These are phyloP conservation scores for Vachellia pachyceras DNA, from an alignment of 306 rosid species.

Conservation along the genomic window DNA sequence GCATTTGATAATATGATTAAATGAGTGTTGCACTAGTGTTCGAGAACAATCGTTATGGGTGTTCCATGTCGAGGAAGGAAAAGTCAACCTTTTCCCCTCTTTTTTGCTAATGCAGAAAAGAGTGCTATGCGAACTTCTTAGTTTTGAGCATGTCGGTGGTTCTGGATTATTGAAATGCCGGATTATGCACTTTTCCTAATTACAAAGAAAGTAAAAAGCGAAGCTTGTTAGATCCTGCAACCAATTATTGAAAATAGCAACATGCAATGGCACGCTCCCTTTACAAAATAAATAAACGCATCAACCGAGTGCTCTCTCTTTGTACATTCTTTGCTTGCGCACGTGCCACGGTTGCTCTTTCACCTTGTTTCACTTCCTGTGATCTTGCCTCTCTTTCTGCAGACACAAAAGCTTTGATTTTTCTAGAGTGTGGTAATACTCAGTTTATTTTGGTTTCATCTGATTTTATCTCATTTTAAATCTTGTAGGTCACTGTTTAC, in stretches of 20 bases:
- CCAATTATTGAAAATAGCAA: not conserved
- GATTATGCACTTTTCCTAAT: not conserved
- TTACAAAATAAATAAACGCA: not conserved
- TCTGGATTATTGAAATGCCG: not conserved
- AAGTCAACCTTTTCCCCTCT: not conserved
- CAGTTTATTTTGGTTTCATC: constrained; percentile 9
- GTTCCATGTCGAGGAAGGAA: not conserved
- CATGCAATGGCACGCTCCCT: not conserved
- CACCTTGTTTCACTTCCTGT: constrained; percentile 10
- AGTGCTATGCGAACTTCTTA: not conserved
- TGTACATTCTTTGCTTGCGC: constrained; percentile 18
- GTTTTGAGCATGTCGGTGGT: not conserved
- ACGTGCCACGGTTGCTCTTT: constrained; percentile 24
- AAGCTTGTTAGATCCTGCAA: not conserved
- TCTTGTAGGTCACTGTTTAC: constrained; percentile 87
- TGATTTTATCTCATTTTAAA: constrained; percentile 32
- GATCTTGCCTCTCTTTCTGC: constrained; percentile 33
- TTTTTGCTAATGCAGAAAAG: not conserved
- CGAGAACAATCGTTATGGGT: not conserved
- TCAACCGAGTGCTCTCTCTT: not conserved
- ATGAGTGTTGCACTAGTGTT: constrained; percentile 23
- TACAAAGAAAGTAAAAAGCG: not conserved
- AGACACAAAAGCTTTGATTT: constrained; percentile 13
- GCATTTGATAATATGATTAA: constrained; percentile 7
- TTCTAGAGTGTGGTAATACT: constrained; percentile 4